Conservation (phyloP, 768 basidiomycete genomes). For the Trichaptum fuscoviolaceum region DNA sequence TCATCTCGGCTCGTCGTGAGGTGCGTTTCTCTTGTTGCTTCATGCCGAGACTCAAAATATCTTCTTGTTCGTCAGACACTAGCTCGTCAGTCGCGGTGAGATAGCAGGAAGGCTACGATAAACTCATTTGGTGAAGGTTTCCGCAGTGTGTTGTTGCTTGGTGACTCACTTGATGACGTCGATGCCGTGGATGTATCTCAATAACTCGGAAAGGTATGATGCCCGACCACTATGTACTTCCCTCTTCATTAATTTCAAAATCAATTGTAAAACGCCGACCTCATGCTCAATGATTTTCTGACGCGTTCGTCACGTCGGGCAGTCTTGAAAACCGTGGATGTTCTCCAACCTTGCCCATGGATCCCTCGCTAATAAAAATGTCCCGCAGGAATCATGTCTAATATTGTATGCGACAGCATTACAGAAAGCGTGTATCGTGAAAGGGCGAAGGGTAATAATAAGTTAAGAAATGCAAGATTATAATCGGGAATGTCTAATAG, state of each 20-base stretch:
- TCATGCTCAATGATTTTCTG: not conserved
- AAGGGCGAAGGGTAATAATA: not conserved
- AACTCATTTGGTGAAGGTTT: too few relatives aligned
- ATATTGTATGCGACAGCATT: not conserved
- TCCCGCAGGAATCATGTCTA: not conserved
- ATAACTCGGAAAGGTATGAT: not conserved
- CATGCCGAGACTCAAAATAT: too few relatives aligned
- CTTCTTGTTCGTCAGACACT: too few relatives aligned
- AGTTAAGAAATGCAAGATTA: slow-evolving; percentile 1
- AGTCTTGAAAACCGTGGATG: too few relatives aligned
- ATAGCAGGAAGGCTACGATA: too few relatives aligned
- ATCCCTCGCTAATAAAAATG: not conserved
- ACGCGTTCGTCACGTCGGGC: too few relatives aligned
- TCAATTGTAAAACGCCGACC: too few relatives aligned
- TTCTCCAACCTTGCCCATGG: too few relatives aligned
- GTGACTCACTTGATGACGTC: not conserved
- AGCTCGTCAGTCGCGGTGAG: too few relatives aligned
- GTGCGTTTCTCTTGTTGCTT: too few relatives aligned
- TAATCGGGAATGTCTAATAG: not conserved
- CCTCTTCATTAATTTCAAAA: not conserved
- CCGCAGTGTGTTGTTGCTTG: not conserved
- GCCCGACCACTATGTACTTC: not conserved
- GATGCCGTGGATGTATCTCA: too few relatives aligned
- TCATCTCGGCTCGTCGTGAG: too few relatives aligned
- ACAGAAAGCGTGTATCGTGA: not conserved